Evolutionary conservation across 176 grass and related monocot species (phyloP).

Genomic region (Triticum aestivum): IWGSC_CS_RefSeq_v2.1 NC_057801.1:844503496-844503995

Average conservation of each 20-base stretch:
- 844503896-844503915: slow-evolving; percentile 31
- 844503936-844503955: too few species aligned
- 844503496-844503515: too few species aligned
- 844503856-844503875: background rate
- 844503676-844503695: background rate
- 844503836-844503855: background rate
- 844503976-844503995: too few species aligned
- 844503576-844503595: too few species aligned
- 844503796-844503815: background rate
- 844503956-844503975: too few species aligned
- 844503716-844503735: background rate
- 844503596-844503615: too few species aligned
- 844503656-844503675: background rate
- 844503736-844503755: background rate
- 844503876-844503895: background rate
- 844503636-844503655: background rate
- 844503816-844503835: background rate
- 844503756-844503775: background rate
- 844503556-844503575: too few species aligned
- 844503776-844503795: background rate
- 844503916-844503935: slow-evolving; percentile 45
- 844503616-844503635: background rate
- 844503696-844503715: background rate
- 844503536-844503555: too few species aligned
- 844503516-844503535: too few species aligned